These are phyloP conservation scores for Besnoitia besnoiti DNA, from an alignment of 169 alveolate genomes.

Conservation along the genomic window DNA sequence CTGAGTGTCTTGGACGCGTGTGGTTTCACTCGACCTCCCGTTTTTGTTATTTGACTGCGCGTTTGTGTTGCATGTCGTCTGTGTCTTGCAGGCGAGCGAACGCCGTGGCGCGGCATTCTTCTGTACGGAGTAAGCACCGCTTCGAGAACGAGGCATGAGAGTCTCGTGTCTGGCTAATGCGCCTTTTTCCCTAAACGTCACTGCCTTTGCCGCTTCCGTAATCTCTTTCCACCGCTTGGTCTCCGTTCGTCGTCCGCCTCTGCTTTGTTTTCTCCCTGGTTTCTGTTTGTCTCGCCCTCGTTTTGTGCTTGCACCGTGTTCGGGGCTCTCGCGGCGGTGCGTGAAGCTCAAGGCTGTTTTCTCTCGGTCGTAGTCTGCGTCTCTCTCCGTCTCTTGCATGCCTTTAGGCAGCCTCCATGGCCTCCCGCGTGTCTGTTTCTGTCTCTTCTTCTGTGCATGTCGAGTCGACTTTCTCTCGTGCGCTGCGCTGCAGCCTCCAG, in stretches of 20 bases:
- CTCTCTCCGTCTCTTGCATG: not conserved
- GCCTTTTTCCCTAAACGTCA: not conserved
- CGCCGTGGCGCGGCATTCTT: constrained; percentile 76
- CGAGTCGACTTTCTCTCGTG: constrained; percentile 81
- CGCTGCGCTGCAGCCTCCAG: constrained; percentile 98
- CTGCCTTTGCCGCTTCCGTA: not conserved
- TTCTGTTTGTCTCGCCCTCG: not conserved
- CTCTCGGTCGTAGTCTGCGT: not conserved
- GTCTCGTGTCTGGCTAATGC: not conserved
- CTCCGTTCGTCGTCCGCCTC: not conserved
- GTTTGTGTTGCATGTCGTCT: not conserved
- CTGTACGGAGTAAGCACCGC: constrained; percentile 72
- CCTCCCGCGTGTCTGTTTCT: not conserved
- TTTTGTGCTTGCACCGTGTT: not conserved
- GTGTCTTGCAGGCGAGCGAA: constrained; percentile 65
- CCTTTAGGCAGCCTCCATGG: not conserved
- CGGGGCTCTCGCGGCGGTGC: not conserved
- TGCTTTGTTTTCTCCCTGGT: not conserved
- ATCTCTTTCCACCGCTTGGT: not conserved
- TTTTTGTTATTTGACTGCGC: not conserved
- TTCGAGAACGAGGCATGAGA: not conserved
- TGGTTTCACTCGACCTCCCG: not conserved
- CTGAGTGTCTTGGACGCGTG: too few relatives aligned
- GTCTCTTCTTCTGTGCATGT: not conserved
- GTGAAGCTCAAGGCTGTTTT: too few relatives aligned